These are phyloP conservation scores for Xylariaceae sp. DNA, from an alignment of 2,329 filamentous ascomycete species.

Conservation along the genomic window DNA sequence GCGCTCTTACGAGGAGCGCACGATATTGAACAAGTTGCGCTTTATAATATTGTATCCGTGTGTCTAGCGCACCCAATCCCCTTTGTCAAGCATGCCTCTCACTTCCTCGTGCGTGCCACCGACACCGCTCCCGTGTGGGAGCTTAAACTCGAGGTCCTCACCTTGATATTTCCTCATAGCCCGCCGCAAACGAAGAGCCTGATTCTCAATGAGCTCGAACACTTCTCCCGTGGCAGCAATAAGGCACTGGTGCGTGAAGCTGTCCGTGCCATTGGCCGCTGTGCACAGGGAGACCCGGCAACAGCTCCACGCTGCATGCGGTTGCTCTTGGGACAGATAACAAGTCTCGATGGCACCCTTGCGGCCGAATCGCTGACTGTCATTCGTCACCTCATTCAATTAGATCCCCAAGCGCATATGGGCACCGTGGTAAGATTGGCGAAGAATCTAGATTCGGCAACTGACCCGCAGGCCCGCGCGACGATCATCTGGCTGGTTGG, in stretches of 20 bases:
- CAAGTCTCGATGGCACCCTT: conserved; percentile 77
- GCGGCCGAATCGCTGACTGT: conserved; percentile 93
- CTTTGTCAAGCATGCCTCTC: conserved; percentile 84
- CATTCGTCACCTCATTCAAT: conserved; percentile 90
- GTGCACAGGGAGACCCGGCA: conserved; percentile 68
- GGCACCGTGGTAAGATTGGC: conserved; percentile 84
- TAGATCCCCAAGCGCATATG: conserved; percentile 72
- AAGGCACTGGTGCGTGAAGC: conserved; percentile 78
- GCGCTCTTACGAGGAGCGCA: conserved; percentile 77
- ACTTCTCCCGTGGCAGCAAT: conserved; percentile 74
- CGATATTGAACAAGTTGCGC: conserved; percentile 82
- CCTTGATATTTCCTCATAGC: conserved; percentile 82
- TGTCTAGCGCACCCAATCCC: conserved; percentile 67
- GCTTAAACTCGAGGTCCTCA: conserved; percentile 85
- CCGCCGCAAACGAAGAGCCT: conserved; percentile 72
- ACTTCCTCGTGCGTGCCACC: conserved; percentile 78
- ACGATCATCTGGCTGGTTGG: conserved; percentile 97
- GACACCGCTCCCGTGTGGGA: conserved; percentile 81
- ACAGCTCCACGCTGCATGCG: conserved; percentile 75
- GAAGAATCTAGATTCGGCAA: conserved; percentile 83
- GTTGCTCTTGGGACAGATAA: conserved; percentile 79
- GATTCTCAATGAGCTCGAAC: conserved; percentile 86
- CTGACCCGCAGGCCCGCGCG: conserved; percentile 80
- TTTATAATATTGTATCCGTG: conserved; percentile 95
- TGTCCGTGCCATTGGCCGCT: conserved; percentile 87